Conservation (phyloP, 2,329 filamentous ascomycete species). For the Penicillium aurantiogriseum region DNA sequence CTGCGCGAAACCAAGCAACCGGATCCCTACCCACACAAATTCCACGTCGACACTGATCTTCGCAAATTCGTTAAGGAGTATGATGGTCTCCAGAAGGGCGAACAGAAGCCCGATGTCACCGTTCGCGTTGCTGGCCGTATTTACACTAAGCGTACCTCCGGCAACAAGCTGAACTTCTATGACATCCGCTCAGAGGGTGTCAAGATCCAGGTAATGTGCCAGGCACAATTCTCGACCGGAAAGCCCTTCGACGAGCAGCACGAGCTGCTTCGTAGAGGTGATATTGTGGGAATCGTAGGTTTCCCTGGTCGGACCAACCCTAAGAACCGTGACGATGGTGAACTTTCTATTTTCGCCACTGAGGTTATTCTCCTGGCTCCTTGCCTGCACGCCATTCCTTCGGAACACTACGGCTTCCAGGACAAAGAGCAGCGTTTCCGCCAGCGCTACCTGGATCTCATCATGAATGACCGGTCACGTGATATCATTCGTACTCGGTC, state of each 20-base stretch:
- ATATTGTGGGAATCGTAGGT: constrained; percentile 85
- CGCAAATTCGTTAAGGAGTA: constrained; percentile 77
- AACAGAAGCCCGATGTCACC: constrained; percentile 71
- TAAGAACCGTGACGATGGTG: constrained; percentile 83
- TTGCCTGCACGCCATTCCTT: constrained; percentile 83
- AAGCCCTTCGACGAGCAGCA: constrained; percentile 83
- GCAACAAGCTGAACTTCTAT: constrained; percentile 88
- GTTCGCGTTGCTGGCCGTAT: constrained; percentile 81
- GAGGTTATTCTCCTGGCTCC: constrained; percentile 84
- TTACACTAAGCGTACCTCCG: constrained; percentile 79
- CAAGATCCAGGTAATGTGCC: constrained; percentile 89
- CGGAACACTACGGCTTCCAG: constrained; percentile 89
- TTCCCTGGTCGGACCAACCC: constrained; percentile 83
- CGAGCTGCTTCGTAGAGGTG: constrained; percentile 81
- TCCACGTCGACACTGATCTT: constrained; percentile 80
- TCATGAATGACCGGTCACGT: constrained; percentile 88
- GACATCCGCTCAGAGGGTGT: constrained; percentile 73
- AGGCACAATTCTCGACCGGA: constrained; percentile 72
- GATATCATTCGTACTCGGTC: constrained; percentile 81
- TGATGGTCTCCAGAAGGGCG: constrained; percentile 77
- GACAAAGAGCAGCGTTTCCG: constrained; percentile 91
- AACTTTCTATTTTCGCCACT: constrained; percentile 88
- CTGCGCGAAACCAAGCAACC: constrained; percentile 70
- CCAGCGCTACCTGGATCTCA: constrained; percentile 89
- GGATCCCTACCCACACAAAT: constrained; percentile 92